phyloP scores from a whole-genome alignment of 2,329 filamentous ascomycete genomes.

The Pyricularia sp. region DNA sequence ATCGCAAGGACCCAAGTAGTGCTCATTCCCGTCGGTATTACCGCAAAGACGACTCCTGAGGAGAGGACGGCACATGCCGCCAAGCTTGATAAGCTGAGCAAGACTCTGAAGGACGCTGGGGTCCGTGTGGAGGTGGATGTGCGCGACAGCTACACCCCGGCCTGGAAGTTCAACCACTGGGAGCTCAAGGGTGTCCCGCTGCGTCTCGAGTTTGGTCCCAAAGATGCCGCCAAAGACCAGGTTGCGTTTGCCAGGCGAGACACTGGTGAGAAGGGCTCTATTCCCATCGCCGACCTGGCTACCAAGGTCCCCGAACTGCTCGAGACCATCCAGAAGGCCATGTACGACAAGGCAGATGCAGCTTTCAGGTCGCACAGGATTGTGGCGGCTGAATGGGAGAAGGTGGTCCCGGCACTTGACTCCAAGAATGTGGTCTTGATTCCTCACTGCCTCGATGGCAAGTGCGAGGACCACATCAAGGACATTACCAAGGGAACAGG shows the following conservation, averaged over 20 bases:
- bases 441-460: slow-evolving; percentile 67
- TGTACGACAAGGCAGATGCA: slow-evolving; percentile 63
- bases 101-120: slow-evolving; percentile 54
- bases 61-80: slow-evolving; percentile 64
- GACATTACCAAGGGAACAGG: slow-evolving; percentile 72
- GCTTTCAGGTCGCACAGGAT: slow-evolving; percentile 72
- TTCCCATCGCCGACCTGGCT: slow-evolving; percentile 60
- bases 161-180: slow-evolving; percentile 99
- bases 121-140: slow-evolving; percentile 71
- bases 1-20: slow-evolving; percentile 78
- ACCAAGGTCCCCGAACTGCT: slow-evolving; percentile 68
- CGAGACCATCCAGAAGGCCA: slow-evolving; percentile 77
- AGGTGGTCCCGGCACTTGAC: slow-evolving; percentile 83
- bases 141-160: slow-evolving; percentile 84
- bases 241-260: slow-evolving; percentile 82
- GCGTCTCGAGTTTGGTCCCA: slow-evolving; percentile 88
- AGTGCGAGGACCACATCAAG: slow-evolving; percentile 93
- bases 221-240: slow-evolving; percentile 75
- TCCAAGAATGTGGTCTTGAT: slow-evolving; percentile 86
- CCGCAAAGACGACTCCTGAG: slow-evolving; percentile 71
- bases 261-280: slow-evolving; percentile 67
- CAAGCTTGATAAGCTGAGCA: slow-evolving; percentile 58
- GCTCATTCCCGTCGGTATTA: slow-evolving; percentile 86
- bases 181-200: slow-evolving; percentile 92
- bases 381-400: slow-evolving; percentile 72